Evolutionary conservation across 1,284 basidiomycete genomes (phyloP), one percentile per base, ranked within the genome.

Genomic region (Fomitopsis schrenkii): DNA sequence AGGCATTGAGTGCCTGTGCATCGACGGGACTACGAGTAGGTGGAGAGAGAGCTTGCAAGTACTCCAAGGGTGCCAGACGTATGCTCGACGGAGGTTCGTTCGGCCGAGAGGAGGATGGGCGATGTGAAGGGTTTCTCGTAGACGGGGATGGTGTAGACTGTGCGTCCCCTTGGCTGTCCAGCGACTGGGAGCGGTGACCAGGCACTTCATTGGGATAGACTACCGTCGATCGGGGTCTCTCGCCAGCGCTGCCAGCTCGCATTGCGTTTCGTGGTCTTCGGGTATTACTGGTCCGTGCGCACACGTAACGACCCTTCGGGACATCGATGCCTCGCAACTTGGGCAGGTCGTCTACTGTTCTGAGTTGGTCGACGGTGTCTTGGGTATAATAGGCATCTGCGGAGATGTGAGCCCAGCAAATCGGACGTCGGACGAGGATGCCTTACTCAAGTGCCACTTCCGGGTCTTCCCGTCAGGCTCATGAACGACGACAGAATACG

Each of bases 261-360:
- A 10, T 4, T 17, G 38, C 10, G 55, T 17, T 45, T 10, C 60
- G 55, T 5, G 28, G 22, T 45, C 58, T 63, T 7, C 67, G 65
- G 3, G 59, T 63, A 33, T 63, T 75, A 54, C 83, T 83, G 70
- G 80, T 80, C 17, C 89, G 84, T 9, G 89, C 88, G 64, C 86
- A 87, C 64, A 77, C 80, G 68, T 90, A 91, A 60, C 76, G 79
- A 30, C 84, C 84, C 5, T 74, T 72, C 0, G 90, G 89, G 22
- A 88, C 85, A 10, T 74, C 69, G 26, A 91, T 71, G 38, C 68
- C 67, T 9, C 80, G 78, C 41, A 91, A 79, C 46, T 78, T 70
- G 3, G 83, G 82, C 46, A 84, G 74, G 60, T 88, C 82, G 59
- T 87, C 81, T 59, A 91, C 79, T 1, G 83, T 85, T 52, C 70